Base-by-base conservation (phyloP, 139 green algal genomes). In the Chlamydomonas sp. region DNA sequence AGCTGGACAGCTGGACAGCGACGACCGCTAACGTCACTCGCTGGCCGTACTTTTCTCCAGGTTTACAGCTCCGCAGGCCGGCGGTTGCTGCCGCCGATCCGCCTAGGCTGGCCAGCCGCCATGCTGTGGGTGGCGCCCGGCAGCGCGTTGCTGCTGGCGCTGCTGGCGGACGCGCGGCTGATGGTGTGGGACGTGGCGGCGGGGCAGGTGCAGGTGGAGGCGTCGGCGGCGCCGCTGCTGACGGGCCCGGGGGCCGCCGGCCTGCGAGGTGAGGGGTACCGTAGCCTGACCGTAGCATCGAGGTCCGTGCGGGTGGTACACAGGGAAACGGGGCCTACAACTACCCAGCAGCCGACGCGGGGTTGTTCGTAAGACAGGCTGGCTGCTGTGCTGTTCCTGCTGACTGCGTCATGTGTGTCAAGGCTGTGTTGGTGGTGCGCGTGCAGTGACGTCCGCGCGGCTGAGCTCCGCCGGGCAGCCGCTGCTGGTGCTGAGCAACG, bases 11-110 rank as follows among this genome's bases (percentile, higher is more conserved):
- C 66, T 14, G 9, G 10, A 71, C 10, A 10, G 12, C 66, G 12
- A 18, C 66, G 12, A 18, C 10, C 66, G 66, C 66, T 71, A 14
- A 71, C 66, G 66, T 18, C 66, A 71, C 10, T 71, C 10, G 10
- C 66, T 81, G 59, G 2, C 16, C 77, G 2, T 63, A 5, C 62
- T 4, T 60, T 4, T 8, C 61, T n/a, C 75, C 92, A 95, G 90
- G 71, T 97, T 1, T 96, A 95, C 86, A 93, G 90, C 0, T 59
- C 85, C 4, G 91, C 90, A 3, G 95, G 95, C 1, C 84, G 95
- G 49, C 91, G 94, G 57, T 74, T 94, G 77, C 69, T 93, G 57
- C 92, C 92, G 1, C 81, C 93, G 58, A 88, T 97, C 58, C 90
- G 91, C 62, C 85, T 97, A 84, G 90, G 91, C 60, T 69, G 77